These are phyloP conservation scores for Xylariaceae sp. DNA, from an alignment of 2,329 filamentous ascomycete genomes.

Conservation along the genomic window DNA sequence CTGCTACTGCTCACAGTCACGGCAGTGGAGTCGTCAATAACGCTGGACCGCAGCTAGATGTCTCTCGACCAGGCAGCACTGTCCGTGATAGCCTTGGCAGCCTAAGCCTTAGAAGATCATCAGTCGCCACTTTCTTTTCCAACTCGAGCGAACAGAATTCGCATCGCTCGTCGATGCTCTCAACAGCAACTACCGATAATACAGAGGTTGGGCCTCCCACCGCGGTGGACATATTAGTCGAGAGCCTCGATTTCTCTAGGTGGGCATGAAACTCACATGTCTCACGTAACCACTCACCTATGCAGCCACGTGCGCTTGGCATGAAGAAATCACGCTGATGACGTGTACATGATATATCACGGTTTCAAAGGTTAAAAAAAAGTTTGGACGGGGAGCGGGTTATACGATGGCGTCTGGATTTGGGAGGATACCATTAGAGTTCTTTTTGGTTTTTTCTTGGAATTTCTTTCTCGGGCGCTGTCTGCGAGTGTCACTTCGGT, in stretches of 20 bases:
- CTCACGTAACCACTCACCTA: neutral
- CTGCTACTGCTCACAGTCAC: slow-evolving; percentile 43
- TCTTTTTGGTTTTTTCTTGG: slow-evolving; percentile 23
- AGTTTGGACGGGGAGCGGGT: slow-evolving; percentile 18
- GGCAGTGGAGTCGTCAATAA: slow-evolving; percentile 40
- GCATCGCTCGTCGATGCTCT: slow-evolving; percentile 65
- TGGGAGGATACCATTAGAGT: slow-evolving; percentile 49
- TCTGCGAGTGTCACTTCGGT: neutral
- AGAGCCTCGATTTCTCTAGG: slow-evolving; percentile 57
- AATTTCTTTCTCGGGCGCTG: neutral
- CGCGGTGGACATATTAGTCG: slow-evolving; percentile 48
- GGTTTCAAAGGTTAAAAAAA: slow-evolving; percentile 22
- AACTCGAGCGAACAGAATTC: slow-evolving; percentile 62
- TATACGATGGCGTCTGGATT: slow-evolving; percentile 41
- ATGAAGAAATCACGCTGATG: slow-evolving; percentile 26
- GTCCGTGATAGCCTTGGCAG: slow-evolving; percentile 67
- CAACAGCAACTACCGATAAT: slow-evolving; percentile 59
- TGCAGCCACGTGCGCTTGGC: neutral
- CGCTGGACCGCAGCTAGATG: slow-evolving; percentile 41
- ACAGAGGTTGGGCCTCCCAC: slow-evolving; percentile 52
- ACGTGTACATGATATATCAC: slow-evolving; percentile 29
- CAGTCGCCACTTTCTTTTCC: slow-evolving; percentile 69
- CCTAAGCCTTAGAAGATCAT: slow-evolving; percentile 59
- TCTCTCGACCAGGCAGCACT: slow-evolving; percentile 52
- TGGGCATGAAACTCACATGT: slow-evolving; percentile 46